These are phyloP conservation scores for Auricularia sp. DNA, from an alignment of 768 basidiomycete genomes.

Conservation along the genomic window DNA sequence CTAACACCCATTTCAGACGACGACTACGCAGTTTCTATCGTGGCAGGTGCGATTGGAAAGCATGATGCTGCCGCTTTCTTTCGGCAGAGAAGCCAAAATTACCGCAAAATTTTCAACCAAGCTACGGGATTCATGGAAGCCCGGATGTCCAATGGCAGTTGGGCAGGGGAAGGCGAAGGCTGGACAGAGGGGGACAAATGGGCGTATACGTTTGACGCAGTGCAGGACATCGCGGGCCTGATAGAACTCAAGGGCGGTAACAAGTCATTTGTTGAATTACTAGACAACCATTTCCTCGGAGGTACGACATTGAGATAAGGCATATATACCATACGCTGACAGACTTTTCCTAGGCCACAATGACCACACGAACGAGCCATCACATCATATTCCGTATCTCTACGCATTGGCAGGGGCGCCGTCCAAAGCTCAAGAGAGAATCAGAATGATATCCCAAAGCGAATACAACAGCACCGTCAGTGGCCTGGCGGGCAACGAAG, in stretches of 20 bases:
- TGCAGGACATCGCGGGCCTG: constrained; percentile 57
- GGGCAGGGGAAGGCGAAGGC: constrained; percentile 58
- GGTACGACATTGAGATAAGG: constrained; percentile 20
- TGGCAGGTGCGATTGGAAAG: constrained; percentile 46
- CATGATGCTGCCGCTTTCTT: constrained; percentile 40
- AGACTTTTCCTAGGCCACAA: constrained; percentile 43
- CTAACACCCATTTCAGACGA: constrained; percentile 40
- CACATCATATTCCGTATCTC: constrained; percentile 78
- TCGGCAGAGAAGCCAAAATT: constrained; percentile 41
- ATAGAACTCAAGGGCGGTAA: constrained; percentile 59
- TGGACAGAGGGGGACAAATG: constrained; percentile 79
- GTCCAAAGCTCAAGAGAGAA: constrained; percentile 58
- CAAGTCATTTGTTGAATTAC: constrained; percentile 47
- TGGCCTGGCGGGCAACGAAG: constrained; percentile 76
- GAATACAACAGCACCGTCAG: constrained; percentile 60
- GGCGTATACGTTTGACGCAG: constrained; percentile 72
- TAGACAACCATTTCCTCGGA: constrained; percentile 46
- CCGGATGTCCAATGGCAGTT: constrained; percentile 51
- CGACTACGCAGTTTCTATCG: constrained; percentile 60
- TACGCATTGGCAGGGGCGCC: constrained; percentile 66
- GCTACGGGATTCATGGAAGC: constrained; percentile 78
- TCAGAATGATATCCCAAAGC: constrained; percentile 50
- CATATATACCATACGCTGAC: neutral
- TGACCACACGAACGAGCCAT: constrained; percentile 80
- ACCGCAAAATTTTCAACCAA: constrained; percentile 58